phyloP scores from a whole-genome alignment of 768 basidiomycete species.

The Leccinum variicolor region DNA sequence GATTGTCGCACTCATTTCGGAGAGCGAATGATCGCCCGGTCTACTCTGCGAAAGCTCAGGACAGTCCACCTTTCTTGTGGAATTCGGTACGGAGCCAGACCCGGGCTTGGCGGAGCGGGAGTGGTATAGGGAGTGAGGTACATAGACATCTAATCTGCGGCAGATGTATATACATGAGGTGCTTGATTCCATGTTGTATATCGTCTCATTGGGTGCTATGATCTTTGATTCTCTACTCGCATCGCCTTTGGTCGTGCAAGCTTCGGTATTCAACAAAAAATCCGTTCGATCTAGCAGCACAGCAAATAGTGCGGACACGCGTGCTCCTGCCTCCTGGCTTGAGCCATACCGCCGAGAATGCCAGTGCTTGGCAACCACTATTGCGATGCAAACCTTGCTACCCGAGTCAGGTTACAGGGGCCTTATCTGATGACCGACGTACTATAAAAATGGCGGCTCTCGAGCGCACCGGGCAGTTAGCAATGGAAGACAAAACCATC shows the following conservation, averaged over 20 bases:
- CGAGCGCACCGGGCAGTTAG: too few species aligned
- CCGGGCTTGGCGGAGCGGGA: slow-evolving; percentile 3
- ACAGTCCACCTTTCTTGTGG: neutral
- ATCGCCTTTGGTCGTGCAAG: neutral
- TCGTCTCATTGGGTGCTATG: slow-evolving; percentile 21
- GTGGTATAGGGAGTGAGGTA: slow-evolving; percentile 8
- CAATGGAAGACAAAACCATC: slow-evolving; percentile 1
- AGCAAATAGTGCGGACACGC: too few species aligned
- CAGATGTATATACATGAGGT: slow-evolving; percentile 14
- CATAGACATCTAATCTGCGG: slow-evolving; percentile 18
- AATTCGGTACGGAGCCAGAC: slow-evolving; percentile 1
- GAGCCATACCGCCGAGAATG: too few species aligned
- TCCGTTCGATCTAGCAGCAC: too few species aligned
- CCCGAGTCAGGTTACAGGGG: neutral
- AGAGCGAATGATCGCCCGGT: slow-evolving; percentile 49
- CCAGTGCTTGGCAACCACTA: neutral
- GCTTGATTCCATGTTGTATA: slow-evolving; percentile 14
- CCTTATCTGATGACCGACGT: neutral
- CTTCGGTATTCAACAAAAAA: neutral
- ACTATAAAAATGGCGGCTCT: neutral
- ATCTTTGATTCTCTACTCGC: slow-evolving; percentile 9
- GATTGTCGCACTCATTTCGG: slow-evolving; percentile 84
- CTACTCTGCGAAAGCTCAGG: neutral
- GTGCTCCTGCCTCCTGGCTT: too few species aligned
- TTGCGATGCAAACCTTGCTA: neutral